A percentile compares a stretch with the other conserved stretches of the same genome.
These are phyloP conservation scores for Phytophthora melonis DNA, from an alignment of 352 stramenopile species.

Conservation along the genomic window DNA sequence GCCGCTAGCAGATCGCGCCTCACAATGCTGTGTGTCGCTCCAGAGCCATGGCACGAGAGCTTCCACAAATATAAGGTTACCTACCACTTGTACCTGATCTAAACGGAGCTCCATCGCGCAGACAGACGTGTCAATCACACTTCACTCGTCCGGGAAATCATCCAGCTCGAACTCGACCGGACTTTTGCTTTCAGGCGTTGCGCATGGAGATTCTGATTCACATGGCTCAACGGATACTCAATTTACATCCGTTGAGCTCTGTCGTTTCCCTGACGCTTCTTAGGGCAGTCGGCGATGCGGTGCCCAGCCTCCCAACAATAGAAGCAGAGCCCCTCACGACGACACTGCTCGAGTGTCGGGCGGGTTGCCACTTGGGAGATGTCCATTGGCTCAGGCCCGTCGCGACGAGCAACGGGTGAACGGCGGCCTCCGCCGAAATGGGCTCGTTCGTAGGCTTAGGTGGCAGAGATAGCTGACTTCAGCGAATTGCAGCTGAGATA, in stretches of 20 bases:
- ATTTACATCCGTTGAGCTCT: constrained; percentile 6
- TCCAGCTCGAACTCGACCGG: constrained; percentile 8
- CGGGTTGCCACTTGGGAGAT: background rate
- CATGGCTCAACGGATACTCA: constrained; percentile 14
- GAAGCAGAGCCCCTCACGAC: constrained; percentile 5
- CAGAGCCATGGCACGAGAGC: constrained; percentile 22
- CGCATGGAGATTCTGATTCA: constrained; percentile 18
- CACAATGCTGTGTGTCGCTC: constrained; percentile 29
- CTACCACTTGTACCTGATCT: constrained; percentile 19
- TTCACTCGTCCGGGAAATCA: constrained; percentile 3
- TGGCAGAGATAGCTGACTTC: constrained; percentile 2
- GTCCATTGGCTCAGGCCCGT: constrained; percentile 8
- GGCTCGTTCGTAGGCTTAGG: constrained; percentile 9
- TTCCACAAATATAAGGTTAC: constrained; percentile 24
- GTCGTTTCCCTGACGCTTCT: constrained; percentile 17
- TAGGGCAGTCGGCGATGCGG: constrained; percentile 9
- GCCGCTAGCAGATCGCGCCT: constrained; percentile 13
- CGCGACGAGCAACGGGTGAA: background rate
- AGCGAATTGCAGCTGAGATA: constrained; percentile 15
- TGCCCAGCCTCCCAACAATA: constrained; percentile 13
- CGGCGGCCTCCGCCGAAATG: constrained; percentile 7
- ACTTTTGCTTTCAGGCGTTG: constrained; percentile 9
- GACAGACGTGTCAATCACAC: constrained; percentile 18
- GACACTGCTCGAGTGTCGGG: constrained; percentile 5
- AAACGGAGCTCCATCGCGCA: constrained; percentile 22